Conservation (phyloP, 2,329 filamentous ascomycete species). For the Claviceps sorghi region DNA sequence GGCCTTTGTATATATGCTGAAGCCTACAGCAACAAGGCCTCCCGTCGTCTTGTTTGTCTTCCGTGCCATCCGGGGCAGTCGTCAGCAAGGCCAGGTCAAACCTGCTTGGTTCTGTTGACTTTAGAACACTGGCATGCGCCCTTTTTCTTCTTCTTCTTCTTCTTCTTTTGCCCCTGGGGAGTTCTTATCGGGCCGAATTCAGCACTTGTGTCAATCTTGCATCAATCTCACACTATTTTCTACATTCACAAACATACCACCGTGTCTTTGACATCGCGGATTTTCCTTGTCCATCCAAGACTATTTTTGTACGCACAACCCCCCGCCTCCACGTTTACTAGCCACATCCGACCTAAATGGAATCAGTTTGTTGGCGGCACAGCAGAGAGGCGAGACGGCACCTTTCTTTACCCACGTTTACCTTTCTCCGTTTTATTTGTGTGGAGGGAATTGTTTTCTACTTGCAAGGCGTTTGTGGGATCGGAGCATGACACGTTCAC, state of each 20-base stretch:
- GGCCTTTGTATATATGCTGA: conserved; percentile 16
- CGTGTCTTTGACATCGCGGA: too few relatives aligned
- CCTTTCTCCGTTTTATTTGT: background rate
- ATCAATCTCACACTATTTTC: background rate
- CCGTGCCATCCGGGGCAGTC: background rate
- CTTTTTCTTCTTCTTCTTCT: background rate
- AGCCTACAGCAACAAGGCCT: background rate
- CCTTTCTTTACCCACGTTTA: background rate
- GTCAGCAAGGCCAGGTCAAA: background rate
- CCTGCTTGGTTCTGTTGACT: background rate
- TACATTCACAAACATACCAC: background rate
- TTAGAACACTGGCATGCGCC: background rate
- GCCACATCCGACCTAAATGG: background rate
- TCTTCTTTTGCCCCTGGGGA: background rate
- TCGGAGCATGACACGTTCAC: conserved; percentile 10
- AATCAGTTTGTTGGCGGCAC: too few relatives aligned
- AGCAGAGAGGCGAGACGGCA: too few relatives aligned
- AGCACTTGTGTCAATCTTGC: background rate
- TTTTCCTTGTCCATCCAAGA: too few relatives aligned
- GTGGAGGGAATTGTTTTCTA: conserved; percentile 10
- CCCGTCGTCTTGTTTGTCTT: background rate
- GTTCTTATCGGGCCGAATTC: background rate
- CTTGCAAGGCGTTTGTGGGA: conserved; percentile 21
- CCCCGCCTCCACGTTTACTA: too few relatives aligned
- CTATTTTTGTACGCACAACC: background rate